These are phyloP conservation scores for Trichophyton benhamiae DNA, from an alignment of 2,329 filamentous ascomycete species.

Conservation along the genomic window DNA sequence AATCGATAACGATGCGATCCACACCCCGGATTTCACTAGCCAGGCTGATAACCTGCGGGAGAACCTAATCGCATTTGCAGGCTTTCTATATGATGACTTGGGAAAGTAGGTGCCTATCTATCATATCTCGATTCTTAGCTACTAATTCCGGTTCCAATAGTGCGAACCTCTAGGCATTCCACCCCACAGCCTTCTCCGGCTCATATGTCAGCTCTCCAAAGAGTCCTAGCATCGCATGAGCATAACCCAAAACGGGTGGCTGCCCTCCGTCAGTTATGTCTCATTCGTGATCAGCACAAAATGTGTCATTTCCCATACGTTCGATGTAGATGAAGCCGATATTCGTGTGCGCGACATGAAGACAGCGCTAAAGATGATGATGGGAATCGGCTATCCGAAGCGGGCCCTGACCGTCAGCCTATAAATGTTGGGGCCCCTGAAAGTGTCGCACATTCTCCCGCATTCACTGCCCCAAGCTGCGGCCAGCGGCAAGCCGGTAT, in stretches of 20 bases:
- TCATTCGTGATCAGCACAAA: slow-evolving; percentile 14
- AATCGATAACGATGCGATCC: not conserved
- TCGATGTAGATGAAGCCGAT: slow-evolving; percentile 12
- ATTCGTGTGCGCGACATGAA: slow-evolving; percentile 8
- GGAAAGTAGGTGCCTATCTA: not conserved
- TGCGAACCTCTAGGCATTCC: not conserved
- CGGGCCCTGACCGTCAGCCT: not conserved
- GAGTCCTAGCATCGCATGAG: not conserved
- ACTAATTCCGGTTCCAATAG: not conserved
- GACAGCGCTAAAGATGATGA: slow-evolving; percentile 13
- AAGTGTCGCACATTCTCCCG: slow-evolving; percentile 9
- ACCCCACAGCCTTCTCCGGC: not conserved
- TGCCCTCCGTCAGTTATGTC: slow-evolving; percentile 11
- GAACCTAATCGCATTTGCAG: not conserved
- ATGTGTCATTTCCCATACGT: slow-evolving; percentile 14
- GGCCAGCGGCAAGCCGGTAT: not conserved
- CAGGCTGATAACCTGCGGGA: not conserved
- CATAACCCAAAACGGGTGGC: slow-evolving; percentile 9
- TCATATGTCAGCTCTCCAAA: not conserved
- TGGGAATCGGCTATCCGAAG: slow-evolving; percentile 7
- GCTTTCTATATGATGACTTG: not conserved
- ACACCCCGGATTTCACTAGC: not conserved
- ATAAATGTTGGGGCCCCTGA: not conserved
- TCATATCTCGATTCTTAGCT: not conserved
- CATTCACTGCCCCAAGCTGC: not conserved